Conservation (phyloP, 495 filamentous ascomycete genomes). For the Aspergillus heteromorphus region DNA sequence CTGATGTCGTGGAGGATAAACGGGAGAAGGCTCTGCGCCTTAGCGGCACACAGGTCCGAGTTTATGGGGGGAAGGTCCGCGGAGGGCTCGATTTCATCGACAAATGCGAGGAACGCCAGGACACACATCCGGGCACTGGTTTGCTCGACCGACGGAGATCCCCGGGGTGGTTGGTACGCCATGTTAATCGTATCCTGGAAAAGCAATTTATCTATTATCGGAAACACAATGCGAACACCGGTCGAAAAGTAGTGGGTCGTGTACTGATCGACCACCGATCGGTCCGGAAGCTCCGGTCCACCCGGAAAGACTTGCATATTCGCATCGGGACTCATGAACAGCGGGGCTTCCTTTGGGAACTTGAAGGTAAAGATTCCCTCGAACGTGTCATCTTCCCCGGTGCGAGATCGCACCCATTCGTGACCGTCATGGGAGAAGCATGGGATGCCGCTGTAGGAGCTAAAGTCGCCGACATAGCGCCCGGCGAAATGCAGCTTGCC, state of each 20-base stretch:
- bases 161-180: not conserved
- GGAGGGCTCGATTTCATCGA: not conserved
- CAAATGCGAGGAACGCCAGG: not conserved
- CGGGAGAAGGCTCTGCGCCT: not conserved
- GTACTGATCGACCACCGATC: not conserved
- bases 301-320: not conserved
- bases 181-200: not conserved
- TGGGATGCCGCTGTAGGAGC: not conserved
- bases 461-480: not conserved
- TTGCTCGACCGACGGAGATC: not conserved
- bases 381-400: not conserved
- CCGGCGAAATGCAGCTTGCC: constrained; percentile 3
- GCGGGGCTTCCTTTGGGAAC: not conserved
- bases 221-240: not conserved
- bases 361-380: not conserved
- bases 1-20: not conserved
- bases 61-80: not conserved
- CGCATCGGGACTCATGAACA: not conserved
- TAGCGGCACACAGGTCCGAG: not conserved
- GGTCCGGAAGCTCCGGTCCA: not conserved
- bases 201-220: not conserved
- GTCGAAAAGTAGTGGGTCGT: not conserved
- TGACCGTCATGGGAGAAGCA: not conserved
- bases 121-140: not conserved
- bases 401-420: not conserved